A percentile compares a stretch with the other conserved stretches of the same genome.
These are phyloP conservation scores for Phytophthora uliginosa DNA, from an alignment of 352 stramenopile species.

Conservation along the genomic window DNA sequence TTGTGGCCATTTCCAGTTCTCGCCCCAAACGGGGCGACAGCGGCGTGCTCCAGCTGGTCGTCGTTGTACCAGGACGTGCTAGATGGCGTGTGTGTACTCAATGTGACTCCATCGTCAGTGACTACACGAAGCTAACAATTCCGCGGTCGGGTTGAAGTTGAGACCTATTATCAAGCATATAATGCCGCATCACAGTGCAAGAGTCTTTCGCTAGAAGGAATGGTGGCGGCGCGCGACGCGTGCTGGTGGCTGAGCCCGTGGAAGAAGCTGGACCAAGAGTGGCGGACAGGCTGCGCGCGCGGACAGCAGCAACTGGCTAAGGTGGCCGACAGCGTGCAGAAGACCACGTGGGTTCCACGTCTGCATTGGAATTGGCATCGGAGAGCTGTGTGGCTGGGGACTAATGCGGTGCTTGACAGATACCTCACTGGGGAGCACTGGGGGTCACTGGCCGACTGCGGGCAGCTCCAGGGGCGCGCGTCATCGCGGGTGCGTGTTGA, in stretches of 20 bases:
- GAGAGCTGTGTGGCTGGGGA: not conserved
- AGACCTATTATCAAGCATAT: not conserved
- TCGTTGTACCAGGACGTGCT: too few species aligned
- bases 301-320: slow-evolving; percentile 76
- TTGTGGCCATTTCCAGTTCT: too few species aligned
- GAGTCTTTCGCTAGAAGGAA: not conserved
- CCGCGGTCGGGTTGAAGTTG: not conserved
- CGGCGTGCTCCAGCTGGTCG: too few species aligned
- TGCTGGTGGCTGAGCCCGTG: slow-evolving; percentile 78
- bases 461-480: slow-evolving; percentile 56
- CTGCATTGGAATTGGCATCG: not conserved
- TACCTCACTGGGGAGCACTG: slow-evolving; percentile 77
- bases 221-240: slow-evolving; percentile 3
- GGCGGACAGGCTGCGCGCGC: slow-evolving; percentile 51
- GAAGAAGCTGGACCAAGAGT: slow-evolving; percentile 77
- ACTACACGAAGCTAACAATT: too few species aligned
- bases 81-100: too few species aligned
- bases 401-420: slow-evolving; percentile 29
- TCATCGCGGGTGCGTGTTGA: slow-evolving; percentile 50
- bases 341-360: slow-evolving; percentile 65
- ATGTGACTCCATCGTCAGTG: too few species aligned
- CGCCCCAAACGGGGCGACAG: too few species aligned
- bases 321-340: slow-evolving; percentile 78
- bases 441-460: slow-evolving; percentile 61
- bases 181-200: not conserved